phyloP scores from a whole-genome alignment of 495 filamentous ascomycete genomes.

The Talaromyces nanjingensis region DNA sequence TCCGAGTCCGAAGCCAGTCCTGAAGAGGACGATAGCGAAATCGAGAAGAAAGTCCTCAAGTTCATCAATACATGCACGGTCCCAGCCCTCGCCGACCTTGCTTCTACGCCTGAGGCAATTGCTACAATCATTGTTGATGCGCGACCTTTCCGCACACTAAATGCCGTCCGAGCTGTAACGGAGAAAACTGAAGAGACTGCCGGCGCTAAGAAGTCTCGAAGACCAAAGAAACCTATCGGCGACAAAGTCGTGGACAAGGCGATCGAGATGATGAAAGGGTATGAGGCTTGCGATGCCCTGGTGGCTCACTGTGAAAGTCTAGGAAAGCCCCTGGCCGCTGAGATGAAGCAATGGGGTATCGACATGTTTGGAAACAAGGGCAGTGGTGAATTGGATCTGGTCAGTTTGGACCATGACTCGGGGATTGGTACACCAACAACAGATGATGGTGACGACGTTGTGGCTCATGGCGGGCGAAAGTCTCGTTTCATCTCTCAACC shows the following conservation, averaged over 20 bases:
- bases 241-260: slow-evolving; percentile 69
- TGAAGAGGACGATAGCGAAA: slow-evolving; percentile 31
- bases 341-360: slow-evolving; percentile 73
- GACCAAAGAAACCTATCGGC: slow-evolving; percentile 50
- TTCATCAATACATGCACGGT: slow-evolving; percentile 77
- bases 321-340: slow-evolving; percentile 57
- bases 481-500: slow-evolving; percentile 61
- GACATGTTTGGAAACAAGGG: slow-evolving; percentile 60
- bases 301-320: slow-evolving; percentile 63
- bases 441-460: slow-evolving; percentile 45
- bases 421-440: slow-evolving; percentile 68
- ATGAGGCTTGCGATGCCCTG: slow-evolving; percentile 73
- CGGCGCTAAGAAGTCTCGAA: slow-evolving; percentile 43
- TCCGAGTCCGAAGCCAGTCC: slow-evolving; percentile 46
- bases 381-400: slow-evolving; percentile 58
- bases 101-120: slow-evolving; percentile 58
- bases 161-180: slow-evolving; percentile 55
- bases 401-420: slow-evolving; percentile 62
- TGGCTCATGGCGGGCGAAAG: slow-evolving; percentile 31
- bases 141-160: slow-evolving; percentile 60
- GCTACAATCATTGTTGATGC: slow-evolving; percentile 58
- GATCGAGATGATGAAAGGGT: slow-evolving; percentile 63
- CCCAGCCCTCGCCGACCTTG: slow-evolving; percentile 70
- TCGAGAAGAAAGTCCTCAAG: slow-evolving; percentile 57
- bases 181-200: slow-evolving; percentile 30